Evolutionary conservation across 1,139 yeast genomes (phyloP).

Genomic region (Hanseniaspora uvarum): DNA sequence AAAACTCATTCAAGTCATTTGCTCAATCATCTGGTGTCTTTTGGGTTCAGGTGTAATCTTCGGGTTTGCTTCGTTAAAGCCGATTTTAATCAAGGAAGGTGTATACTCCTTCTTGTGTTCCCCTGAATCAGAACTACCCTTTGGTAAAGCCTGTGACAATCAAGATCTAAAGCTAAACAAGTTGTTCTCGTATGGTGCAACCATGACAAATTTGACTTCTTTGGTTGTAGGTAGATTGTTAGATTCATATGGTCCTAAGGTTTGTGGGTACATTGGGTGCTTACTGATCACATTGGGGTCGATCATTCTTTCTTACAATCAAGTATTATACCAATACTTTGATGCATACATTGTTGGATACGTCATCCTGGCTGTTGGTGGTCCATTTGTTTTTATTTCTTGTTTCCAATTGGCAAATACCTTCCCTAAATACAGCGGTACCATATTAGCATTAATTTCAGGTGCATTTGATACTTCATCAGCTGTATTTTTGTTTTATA

Average conservation of each 20-base stretch:
- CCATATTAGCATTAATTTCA: conserved; percentile 58
- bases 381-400: conserved; percentile 75
- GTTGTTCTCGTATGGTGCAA: conserved; percentile 79
- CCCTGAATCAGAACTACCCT: neutral
- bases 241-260: conserved; percentile 69
- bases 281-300: conserved; percentile 46
- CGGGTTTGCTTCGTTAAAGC: conserved; percentile 90
- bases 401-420: conserved; percentile 66
- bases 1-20: conserved; percentile 39
- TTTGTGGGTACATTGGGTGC: conserved; percentile 69
- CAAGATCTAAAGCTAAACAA: conserved; percentile 75
- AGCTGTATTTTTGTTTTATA: conserved; percentile 58
- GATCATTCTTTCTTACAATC: conserved; percentile 33
- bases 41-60: conserved; percentile 88
- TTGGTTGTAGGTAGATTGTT: conserved; percentile 69
- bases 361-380: conserved; percentile 60
- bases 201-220: conserved; percentile 75
- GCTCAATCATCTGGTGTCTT: conserved; percentile 79
- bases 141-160: conserved; percentile 41
- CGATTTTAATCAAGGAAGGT: conserved; percentile 63
- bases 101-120: conserved; percentile 57
- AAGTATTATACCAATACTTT: conserved; percentile 24
- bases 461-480: conserved; percentile 75
- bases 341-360: conserved; percentile 62
- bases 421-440: conserved; percentile 62